Conservation (phyloP, 2,329 filamentous ascomycete genomes). For the Pseudogymnoascus sp. region DNA sequence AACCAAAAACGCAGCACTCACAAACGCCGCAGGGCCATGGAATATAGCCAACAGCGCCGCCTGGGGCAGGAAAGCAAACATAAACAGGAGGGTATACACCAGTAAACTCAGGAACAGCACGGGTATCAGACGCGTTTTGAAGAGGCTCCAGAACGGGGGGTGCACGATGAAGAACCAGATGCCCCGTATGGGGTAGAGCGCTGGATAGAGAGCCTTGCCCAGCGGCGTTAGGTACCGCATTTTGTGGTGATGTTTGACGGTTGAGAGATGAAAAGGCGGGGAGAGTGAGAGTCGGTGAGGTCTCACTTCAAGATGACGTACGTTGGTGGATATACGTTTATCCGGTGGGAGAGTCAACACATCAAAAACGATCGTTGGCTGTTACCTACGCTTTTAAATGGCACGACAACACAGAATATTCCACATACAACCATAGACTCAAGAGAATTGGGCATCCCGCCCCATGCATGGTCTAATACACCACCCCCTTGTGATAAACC, state of each 20-base stretch:
- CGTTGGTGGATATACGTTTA: background rate
- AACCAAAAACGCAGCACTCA: constrained; percentile 80
- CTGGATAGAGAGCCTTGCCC: constrained; percentile 28
- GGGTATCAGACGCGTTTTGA: constrained; percentile 70
- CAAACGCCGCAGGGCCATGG: constrained; percentile 79
- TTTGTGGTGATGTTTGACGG: background rate
- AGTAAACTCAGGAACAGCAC: constrained; percentile 74
- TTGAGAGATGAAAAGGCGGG: background rate
- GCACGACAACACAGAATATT: no score
- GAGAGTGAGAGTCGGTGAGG: background rate
- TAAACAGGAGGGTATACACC: constrained; percentile 78
- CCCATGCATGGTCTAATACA: no score
- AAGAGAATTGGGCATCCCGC: no score
- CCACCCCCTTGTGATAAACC: no score
- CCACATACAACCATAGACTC: no score
- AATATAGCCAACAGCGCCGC: constrained; percentile 85
- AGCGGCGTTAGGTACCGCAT: constrained; percentile 2
- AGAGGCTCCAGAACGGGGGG: constrained; percentile 75
- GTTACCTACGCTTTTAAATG: no score
- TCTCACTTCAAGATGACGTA: background rate
- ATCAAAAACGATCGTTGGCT: background rate
- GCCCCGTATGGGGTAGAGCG: constrained; percentile 58
- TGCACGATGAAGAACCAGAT: constrained; percentile 75
- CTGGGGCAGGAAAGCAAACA: constrained; percentile 82
- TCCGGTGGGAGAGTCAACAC: background rate